phyloP scores from a whole-genome alignment of 2,329 filamentous ascomycete species.

The Rutstroemia sydowiana region DNA sequence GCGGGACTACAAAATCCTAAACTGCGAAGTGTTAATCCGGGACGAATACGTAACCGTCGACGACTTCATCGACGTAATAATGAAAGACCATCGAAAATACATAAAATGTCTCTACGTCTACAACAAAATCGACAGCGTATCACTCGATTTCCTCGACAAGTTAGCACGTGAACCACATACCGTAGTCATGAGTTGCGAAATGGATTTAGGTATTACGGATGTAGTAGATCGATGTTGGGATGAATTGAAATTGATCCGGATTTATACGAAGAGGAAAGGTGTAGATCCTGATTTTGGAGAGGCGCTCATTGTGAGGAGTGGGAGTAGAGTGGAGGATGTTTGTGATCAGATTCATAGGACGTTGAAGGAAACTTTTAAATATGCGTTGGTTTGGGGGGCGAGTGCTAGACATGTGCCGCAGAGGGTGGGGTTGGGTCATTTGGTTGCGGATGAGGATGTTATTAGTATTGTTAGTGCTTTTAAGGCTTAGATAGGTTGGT shows the following conservation, averaged over 20 bases:
- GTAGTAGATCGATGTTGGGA: constrained; percentile 94
- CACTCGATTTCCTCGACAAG: constrained; percentile 85
- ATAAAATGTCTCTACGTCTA: constrained; percentile 93
- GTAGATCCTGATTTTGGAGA: constrained; percentile 82
- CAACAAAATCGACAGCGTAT: constrained; percentile 98
- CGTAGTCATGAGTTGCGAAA: constrained; percentile 94
- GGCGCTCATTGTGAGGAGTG: constrained; percentile 83
- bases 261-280: constrained; percentile 97
- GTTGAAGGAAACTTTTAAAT: constrained; percentile 98
- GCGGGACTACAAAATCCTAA: constrained; percentile 96
- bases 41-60: constrained; percentile 95
- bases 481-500: constrained; percentile 1
- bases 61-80: constrained; percentile 98
- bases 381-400: constrained; percentile 94
- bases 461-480: constrained; percentile 59
- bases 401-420: constrained; percentile 94
- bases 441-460: constrained; percentile 64
- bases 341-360: constrained; percentile 92
- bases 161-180: constrained; percentile 90
- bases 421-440: constrained; percentile 77
- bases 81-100: constrained; percentile 98
- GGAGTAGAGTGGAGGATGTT: constrained; percentile 90
- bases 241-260: constrained; percentile 78
- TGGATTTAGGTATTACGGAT: constrained; percentile 86
- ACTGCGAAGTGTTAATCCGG: constrained; percentile 90